Percentiles rank a stretch among this genome's conserved stretches.
These are phyloP conservation scores for Neopestalotiopsis clavispora DNA, from an alignment of 2,329 filamentous ascomycete species.

Conservation along the genomic window DNA sequence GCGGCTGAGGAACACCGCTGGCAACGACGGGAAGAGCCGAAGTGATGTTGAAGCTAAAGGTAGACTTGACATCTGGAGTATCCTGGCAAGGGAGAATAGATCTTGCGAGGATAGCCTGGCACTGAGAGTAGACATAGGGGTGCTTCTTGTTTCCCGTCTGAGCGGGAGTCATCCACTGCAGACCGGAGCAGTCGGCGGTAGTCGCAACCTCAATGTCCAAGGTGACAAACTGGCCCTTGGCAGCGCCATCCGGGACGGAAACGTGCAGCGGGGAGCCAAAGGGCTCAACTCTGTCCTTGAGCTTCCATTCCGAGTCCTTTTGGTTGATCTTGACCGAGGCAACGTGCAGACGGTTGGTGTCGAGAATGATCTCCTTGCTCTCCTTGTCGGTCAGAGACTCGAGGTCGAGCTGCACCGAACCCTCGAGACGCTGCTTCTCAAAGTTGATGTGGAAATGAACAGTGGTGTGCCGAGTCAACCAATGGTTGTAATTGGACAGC, in stretches of 20 bases:
- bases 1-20: conserved; percentile 71
- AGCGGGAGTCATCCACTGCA: conserved; percentile 93
- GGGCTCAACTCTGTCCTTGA: conserved; percentile 73
- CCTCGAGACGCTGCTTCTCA: conserved; percentile 74
- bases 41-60: conserved; percentile 85
- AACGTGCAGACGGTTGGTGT: conserved; percentile 84
- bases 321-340: conserved; percentile 73
- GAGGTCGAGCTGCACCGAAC: conserved; percentile 77
- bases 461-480: conserved; percentile 82
- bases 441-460: conserved; percentile 87
- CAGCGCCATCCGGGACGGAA: conserved; percentile 57
- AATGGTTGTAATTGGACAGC: conserved; percentile 87
- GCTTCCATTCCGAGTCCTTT: conserved; percentile 66
- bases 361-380: conserved; percentile 80
- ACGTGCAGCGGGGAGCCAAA: conserved; percentile 76
- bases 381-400: conserved; percentile 76
- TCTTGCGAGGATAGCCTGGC: conserved; percentile 93
- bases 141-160: conserved; percentile 96
- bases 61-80: conserved; percentile 96
- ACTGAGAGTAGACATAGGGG: conserved; percentile 98
- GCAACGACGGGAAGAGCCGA: conserved; percentile 91
- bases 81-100: conserved; percentile 97
- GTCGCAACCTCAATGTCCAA: conserved; percentile 76
- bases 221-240: conserved; percentile 57
- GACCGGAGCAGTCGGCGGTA: conserved; percentile 84